These are phyloP conservation scores for Closterium sp. DNA, from an alignment of 139 green algal species.

Conservation along the genomic window DNA sequence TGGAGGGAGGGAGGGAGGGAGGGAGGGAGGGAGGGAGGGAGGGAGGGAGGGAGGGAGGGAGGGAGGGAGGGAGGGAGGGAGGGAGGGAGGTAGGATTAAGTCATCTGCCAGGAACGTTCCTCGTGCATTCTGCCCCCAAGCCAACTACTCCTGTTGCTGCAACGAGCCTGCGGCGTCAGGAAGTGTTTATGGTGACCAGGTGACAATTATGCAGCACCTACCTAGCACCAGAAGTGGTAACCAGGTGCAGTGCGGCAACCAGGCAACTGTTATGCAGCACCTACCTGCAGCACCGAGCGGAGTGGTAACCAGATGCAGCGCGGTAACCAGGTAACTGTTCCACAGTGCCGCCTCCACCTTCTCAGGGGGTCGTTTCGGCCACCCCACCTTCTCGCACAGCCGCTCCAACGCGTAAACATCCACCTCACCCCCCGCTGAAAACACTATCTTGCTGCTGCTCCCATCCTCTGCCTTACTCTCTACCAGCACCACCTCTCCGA, in stretches of 20 bases:
- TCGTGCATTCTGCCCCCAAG: too few relatives aligned
- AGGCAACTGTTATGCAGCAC: conserved; percentile 84
- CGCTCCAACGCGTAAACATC: conserved; percentile 74
- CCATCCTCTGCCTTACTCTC: too few relatives aligned
- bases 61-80: neutral
- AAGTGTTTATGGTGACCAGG: too few relatives aligned
- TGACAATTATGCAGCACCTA: too few relatives aligned
- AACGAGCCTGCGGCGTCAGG: too few relatives aligned
- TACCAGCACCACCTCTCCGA: conserved; percentile 83
- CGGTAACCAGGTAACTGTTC: conserved; percentile 87
- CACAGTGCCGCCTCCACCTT: conserved; percentile 84
- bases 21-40: neutral
- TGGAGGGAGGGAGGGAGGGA: neutral
- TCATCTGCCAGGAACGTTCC: neutral
- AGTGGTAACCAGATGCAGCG: conserved; percentile 61
- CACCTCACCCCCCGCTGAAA: conserved; percentile 58
- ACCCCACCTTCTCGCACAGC: conserved; percentile 87
- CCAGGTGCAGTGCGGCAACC: conserved; percentile 71
- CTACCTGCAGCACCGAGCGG: neutral
- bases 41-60: neutral
- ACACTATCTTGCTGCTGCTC: too few relatives aligned
- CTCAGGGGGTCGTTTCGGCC: conserved; percentile 71
- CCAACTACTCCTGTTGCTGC: too few relatives aligned
- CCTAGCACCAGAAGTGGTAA: too few relatives aligned
- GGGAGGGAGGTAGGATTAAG: neutral